Evolutionary conservation across 768 basidiomycete species (phyloP).

Genomic region (Russula ochroleuca): DNA sequence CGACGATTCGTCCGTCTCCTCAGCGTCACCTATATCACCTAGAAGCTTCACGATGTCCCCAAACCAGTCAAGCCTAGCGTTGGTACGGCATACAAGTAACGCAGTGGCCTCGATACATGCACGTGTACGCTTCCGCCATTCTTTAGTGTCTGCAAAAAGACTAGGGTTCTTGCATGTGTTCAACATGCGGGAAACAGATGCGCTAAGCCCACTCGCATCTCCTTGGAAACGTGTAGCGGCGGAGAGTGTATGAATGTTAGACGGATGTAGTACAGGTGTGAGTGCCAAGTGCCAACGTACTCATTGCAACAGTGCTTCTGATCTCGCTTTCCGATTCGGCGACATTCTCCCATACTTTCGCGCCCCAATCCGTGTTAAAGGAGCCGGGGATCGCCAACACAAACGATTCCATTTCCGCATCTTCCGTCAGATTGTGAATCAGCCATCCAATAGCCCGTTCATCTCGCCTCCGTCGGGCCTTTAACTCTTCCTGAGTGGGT

Average conservation of each 20-base stretch:
- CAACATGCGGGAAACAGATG: not conserved
- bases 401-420: not conserved
- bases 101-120: not conserved
- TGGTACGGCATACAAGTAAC: not conserved
- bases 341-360: not conserved
- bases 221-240: not conserved
- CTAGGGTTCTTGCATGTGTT: not conserved
- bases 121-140: not conserved
- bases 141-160: not conserved
- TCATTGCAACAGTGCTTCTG: too few relatives aligned
- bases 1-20: not conserved
- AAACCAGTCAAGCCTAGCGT: not conserved
- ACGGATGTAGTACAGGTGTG: not conserved
- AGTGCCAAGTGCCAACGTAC: not conserved
- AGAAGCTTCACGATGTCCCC: not conserved
- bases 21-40: not conserved
- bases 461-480: not conserved
- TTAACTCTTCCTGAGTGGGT: not conserved
- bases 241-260: not conserved
- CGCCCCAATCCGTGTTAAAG: not conserved
- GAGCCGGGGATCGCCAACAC: not conserved
- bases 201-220: not conserved
- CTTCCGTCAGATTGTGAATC: not conserved
- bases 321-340: not conserved
- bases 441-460: not conserved